phyloP scores from a whole-genome alignment of 169 alveolate genomes.

The Gregarina niphandrodes region DNA sequence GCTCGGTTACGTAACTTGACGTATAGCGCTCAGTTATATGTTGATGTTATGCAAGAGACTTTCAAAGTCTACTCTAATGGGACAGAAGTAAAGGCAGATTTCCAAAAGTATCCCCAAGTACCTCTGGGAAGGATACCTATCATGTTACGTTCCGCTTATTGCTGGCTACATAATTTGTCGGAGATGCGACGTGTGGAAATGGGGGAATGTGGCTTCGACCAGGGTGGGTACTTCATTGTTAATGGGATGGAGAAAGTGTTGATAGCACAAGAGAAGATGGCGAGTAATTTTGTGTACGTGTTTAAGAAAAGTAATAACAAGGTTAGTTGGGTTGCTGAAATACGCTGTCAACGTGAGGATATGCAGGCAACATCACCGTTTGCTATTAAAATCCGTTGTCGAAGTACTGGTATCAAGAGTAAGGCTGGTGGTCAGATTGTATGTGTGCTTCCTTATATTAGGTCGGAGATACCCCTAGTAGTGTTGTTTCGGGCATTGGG shows the following conservation, averaged over 20 bases:
- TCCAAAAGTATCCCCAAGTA: constrained; percentile 51
- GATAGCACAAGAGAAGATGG: constrained; percentile 98
- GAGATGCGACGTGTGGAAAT: constrained; percentile 60
- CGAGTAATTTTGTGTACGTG: constrained; percentile 88
- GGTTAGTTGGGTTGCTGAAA: constrained; percentile 1
- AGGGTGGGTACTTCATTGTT: constrained; percentile 93
- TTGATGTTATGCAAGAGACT: constrained; percentile 57
- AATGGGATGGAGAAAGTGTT: constrained; percentile 96
- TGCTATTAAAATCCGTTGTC: constrained; percentile 54
- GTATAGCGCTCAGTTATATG: constrained; percentile 48
- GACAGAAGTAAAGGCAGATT: constrained; percentile 28
- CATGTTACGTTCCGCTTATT: constrained; percentile 79
- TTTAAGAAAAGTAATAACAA: constrained; percentile 51
- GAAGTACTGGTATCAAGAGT: constrained; percentile 29
- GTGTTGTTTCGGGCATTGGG: constrained; percentile 91
- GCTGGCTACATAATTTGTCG: constrained; percentile 63
- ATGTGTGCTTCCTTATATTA: constrained; percentile 78
- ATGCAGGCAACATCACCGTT: constrained; percentile 75
- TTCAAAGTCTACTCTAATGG: constrained; percentile 43
- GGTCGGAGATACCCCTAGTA: constrained; percentile 81
- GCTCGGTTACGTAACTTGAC: constrained; percentile 82
- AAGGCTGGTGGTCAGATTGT: constrained; percentile 68
- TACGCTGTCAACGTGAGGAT: constrained; percentile 70
- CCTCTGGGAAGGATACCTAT: constrained; percentile 79
- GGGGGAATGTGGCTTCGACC: constrained; percentile 92